phyloP scores from a whole-genome alignment of 1,284 basidiomycete genomes.

The Ganoderma meredithae region DNA sequence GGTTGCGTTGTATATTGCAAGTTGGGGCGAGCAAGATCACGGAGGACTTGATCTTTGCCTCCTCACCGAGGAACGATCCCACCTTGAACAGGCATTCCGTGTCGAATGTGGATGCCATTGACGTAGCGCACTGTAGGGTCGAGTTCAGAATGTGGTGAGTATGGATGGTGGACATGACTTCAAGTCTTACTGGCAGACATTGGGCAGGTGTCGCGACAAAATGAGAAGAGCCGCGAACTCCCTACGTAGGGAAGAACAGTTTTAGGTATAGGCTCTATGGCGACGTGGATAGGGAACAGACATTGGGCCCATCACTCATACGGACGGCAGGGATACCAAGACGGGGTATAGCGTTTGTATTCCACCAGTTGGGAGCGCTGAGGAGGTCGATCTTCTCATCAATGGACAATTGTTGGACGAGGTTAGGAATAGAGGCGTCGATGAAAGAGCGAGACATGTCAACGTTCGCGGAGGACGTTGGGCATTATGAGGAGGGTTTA shows the following conservation, averaged over 20 bases:
- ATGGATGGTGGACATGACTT: neutral
- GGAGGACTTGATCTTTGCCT: constrained; percentile 70
- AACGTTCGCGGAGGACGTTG: constrained; percentile 1
- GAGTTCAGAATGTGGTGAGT: neutral
- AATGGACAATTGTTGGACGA: constrained; percentile 59
- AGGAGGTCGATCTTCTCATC: constrained; percentile 73
- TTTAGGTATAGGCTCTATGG: constrained; percentile 18
- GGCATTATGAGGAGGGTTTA: constrained; percentile 7
- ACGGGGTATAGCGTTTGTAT: constrained; percentile 62
- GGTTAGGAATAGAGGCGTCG: constrained; percentile 56
- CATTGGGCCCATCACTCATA: constrained; percentile 74
- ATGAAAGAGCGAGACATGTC: constrained; percentile 56
- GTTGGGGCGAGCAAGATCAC: constrained; percentile 71
- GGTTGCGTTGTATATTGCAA: constrained; percentile 73
- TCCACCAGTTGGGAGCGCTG: constrained; percentile 76
- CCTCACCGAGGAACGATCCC: constrained; percentile 64
- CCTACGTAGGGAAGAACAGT: constrained; percentile 44
- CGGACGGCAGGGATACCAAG: constrained; percentile 68
- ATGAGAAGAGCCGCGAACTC: constrained; percentile 72
- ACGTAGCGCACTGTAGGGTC: constrained; percentile 65
- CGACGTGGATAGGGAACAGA: constrained; percentile 31
- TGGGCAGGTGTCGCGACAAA: constrained; percentile 55
- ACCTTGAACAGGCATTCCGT: constrained; percentile 58
- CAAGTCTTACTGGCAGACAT: constrained; percentile 41
- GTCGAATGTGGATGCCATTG: constrained; percentile 72